phyloP scores from a whole-genome alignment of 257 asterid species.

The Mentha longifolia region DNA sequence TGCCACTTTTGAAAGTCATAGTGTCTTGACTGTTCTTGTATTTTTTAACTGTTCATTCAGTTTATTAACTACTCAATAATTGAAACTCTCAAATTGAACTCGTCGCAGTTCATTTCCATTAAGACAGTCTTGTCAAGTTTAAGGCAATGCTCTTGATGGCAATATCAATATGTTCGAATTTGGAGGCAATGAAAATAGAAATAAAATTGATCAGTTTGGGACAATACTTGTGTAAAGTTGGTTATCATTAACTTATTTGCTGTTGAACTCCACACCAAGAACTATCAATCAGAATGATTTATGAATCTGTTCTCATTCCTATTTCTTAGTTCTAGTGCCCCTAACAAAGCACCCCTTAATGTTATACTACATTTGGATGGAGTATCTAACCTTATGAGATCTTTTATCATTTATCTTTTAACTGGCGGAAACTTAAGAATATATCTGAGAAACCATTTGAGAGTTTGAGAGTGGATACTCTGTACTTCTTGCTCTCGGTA shows the following conservation, averaged over 20 bases:
- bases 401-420: not conserved
- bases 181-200: not conserved
- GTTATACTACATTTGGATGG: not conserved
- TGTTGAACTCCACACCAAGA: not conserved
- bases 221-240: no score
- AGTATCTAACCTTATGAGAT: not conserved
- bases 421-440: not conserved
- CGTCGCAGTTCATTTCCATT: not conserved
- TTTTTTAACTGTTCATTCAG: no score
- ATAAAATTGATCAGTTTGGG: not conserved
- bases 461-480: no score
- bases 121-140: not conserved
- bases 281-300: no score
- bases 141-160: not conserved
- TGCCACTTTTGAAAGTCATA: not conserved
- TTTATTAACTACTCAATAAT: no score
- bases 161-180: not conserved
- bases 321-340: no score
- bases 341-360: not conserved
- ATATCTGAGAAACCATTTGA: no score
- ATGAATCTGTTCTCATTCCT: no score
- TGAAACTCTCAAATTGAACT: not conserved
- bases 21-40: not conserved
- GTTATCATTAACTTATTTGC: not conserved
- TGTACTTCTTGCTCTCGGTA: no score